A percentile compares a stretch with the other conserved stretches of the same genome.
Conservation (phyloP, 2,329 filamentous ascomycete genomes). For the Pseudogymnoascus sp. region DNA sequence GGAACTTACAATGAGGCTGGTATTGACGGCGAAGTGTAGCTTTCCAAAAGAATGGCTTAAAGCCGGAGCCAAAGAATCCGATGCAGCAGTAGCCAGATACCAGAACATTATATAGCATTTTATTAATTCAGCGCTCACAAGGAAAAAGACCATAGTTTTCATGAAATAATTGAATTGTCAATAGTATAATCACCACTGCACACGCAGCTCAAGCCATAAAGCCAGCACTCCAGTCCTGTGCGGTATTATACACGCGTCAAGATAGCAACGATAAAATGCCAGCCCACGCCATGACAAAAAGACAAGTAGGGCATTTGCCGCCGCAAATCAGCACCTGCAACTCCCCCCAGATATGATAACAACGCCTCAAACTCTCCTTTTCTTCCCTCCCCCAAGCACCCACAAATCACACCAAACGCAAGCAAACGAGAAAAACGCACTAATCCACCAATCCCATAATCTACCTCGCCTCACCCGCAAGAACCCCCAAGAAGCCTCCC, state of each 20-base stretch:
- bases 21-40: background rate
- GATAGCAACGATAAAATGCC: background rate
- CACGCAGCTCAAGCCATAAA: slow-evolving; percentile 5
- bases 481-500: background rate
- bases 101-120: background rate
- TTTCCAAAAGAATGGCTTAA: background rate
- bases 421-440: background rate
- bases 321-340: background rate
- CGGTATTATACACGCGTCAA: slow-evolving; percentile 6
- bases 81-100: background rate
- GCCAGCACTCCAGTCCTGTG: background rate
- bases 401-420: background rate
- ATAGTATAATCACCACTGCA: slow-evolving; percentile 3
- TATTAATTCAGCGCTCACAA: background rate
- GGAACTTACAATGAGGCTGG: background rate
- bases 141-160: background rate
- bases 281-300: background rate
- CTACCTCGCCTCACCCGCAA: background rate
- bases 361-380: background rate
- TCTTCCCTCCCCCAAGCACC: background rate
- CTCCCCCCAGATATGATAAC: background rate
- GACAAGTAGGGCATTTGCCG: background rate
- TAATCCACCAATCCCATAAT: background rate
- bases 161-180: background rate
- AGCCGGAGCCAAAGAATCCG: background rate